A percentile compares a stretch with the other conserved stretches of the same genome.
Evolutionary conservation across 495 filamentous ascomycete genomes (phyloP).

Genomic region (Penicillium taxi): DNA sequence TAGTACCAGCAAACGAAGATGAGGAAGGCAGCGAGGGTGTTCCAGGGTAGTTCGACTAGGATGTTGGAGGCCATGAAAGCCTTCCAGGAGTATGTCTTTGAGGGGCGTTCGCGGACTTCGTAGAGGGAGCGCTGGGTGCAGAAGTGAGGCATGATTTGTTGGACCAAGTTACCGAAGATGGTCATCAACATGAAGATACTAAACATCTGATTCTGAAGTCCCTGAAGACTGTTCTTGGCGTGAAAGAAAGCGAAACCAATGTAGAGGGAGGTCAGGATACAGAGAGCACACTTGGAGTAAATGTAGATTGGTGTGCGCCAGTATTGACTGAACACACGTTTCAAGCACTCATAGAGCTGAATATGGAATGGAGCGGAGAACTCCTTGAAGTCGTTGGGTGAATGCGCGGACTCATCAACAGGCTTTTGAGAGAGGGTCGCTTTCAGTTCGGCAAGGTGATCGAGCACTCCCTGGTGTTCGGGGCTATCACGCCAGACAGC

Average conservation of each 20-base stretch:
- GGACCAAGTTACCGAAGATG: constrained; percentile 70
- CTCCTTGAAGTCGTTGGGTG: constrained; percentile 33
- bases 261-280: constrained; percentile 53
- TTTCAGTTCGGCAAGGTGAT: constrained; percentile 63
- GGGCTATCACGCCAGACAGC: constrained; percentile 67
- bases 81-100: constrained; percentile 68
- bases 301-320: constrained; percentile 56
- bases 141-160: constrained; percentile 74
- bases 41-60: constrained; percentile 67
- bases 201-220: constrained; percentile 88
- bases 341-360: constrained; percentile 45
- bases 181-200: constrained; percentile 82
- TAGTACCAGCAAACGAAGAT: constrained; percentile 64
- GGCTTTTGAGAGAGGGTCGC: constrained; percentile 44
- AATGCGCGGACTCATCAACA: constrained; percentile 21
- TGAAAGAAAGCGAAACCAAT: constrained; percentile 91
- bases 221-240: constrained; percentile 63
- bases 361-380: constrained; percentile 48
- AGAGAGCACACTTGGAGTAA: constrained; percentile 51
- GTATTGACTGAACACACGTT: constrained; percentile 49
- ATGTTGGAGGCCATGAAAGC: constrained; percentile 65
- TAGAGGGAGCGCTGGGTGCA: constrained; percentile 59
- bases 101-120: constrained; percentile 62
- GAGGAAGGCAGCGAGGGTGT: constrained; percentile 54
- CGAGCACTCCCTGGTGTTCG: constrained; percentile 60